Evolutionary conservation across 2,329 filamentous ascomycete genomes (phyloP).

Genomic region (Sphaerulina populicola): DNA sequence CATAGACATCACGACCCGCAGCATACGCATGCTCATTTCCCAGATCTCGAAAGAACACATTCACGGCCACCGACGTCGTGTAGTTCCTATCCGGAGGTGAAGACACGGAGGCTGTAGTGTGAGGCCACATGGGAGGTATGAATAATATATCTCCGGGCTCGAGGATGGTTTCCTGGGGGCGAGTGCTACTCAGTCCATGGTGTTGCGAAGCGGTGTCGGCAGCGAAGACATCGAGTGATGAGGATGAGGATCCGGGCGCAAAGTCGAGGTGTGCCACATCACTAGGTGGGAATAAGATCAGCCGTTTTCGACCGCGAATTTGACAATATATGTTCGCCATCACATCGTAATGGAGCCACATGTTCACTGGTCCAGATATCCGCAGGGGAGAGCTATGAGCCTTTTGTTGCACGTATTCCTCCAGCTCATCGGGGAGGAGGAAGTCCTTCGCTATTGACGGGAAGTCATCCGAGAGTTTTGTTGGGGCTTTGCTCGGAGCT

Average conservation of each 20-base stretch:
- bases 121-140: conserved; percentile 75
- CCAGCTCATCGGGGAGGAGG: conserved; percentile 53
- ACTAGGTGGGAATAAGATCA: conserved; percentile 68
- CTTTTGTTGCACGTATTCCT: conserved; percentile 48
- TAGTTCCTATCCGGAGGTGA: background rate
- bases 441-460: conserved; percentile 63
- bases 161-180: conserved; percentile 59
- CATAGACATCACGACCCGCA: conserved; percentile 72
- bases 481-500: conserved; percentile 59
- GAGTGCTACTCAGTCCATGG: conserved; percentile 35
- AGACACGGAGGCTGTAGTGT: conserved; percentile 57
- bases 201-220: conserved; percentile 9
- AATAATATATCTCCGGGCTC: conserved; percentile 68
- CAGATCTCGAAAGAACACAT: conserved; percentile 70
- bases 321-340: conserved; percentile 85
- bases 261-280: conserved; percentile 65
- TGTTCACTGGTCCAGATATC: conserved; percentile 68
- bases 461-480: conserved; percentile 64
- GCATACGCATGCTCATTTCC: conserved; percentile 54
- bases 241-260: conserved; percentile 70
- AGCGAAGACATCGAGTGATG: conserved; percentile 63
- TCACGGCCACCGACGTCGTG: conserved; percentile 56
- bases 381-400: conserved; percentile 70
- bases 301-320: conserved; percentile 61
- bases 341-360: conserved; percentile 90